Evolutionary conservation across 345 rosid species (phyloP), one percentile per base, ranked within the genome.

Genomic region (Acer yangbiense): DNA sequence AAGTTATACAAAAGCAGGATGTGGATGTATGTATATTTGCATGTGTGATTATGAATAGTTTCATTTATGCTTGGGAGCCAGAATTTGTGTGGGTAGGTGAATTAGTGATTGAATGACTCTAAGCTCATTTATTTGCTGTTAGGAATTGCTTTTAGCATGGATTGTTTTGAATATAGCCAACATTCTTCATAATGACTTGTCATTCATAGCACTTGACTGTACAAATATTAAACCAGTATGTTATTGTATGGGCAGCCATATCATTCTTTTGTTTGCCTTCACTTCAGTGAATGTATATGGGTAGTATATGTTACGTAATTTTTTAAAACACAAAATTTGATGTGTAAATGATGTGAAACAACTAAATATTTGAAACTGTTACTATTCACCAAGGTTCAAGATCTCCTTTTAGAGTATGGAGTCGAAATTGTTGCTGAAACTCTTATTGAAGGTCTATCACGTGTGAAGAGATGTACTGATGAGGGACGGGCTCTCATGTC

Each of bases 401-500:
- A 88, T 74, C 83, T 82, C 63, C 92, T 97, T 13, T 80, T 90
- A 63, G 96, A 89, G 83, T 84, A 86, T 79, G 99, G 98, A 79
- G 88, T 97, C 9, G 98, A 93, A 80, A 91, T 97, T 72, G 90
- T 97, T 69, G 92, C 95, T 7, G 98, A 94, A 85, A 89, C 92
- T 77, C 98, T 97, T 29, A 82, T 90, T 27, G 99, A 97, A 87
- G 99, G 98, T 69, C 85, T 97, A 76, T 93, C 99, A 32, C 87
- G 97, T 68, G 93, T 97, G 75, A 97, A 91, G 86, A 92, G 89
- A 83, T 97, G 99, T 67, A 88, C 92, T 64, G 94, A 97, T 84
- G 98, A 90, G 88, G 99, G 99, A 77, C 90, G 98, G 58, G 98
- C 88, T 85, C 94, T 94, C 81, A 93, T 97, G 99, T 93, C 92